Evolutionary conservation across 208 protist species (phyloP).

Genomic region (Acanthamoeba divionensis): DNA sequence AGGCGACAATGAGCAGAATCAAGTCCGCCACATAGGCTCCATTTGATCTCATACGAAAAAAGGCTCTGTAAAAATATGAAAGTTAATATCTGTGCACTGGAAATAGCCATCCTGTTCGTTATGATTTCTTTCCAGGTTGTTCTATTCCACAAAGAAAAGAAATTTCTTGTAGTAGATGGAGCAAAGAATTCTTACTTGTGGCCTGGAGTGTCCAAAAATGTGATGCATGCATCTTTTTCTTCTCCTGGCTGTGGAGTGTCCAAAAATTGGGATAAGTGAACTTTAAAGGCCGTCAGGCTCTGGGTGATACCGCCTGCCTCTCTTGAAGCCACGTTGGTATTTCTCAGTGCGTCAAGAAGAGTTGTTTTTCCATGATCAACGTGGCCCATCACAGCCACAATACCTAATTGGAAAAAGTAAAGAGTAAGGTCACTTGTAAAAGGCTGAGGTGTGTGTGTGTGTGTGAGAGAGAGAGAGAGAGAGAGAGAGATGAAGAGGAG

Average conservation of each 20-base stretch:
- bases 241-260: background rate
- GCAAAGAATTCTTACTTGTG: constrained; percentile 77
- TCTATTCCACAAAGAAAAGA: too few relatives aligned
- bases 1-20: constrained; percentile 93
- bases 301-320: constrained; percentile 98
- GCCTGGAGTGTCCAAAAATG: constrained; percentile 97
- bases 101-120: too few relatives aligned
- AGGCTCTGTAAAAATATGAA: constrained; percentile 83
- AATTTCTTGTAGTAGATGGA: background rate
- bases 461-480: background rate
- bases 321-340: constrained; percentile 87
- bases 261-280: background rate
- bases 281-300: constrained; percentile 89
- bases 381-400: constrained; percentile 91
- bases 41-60: constrained; percentile 89
- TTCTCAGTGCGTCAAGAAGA: constrained; percentile 92
- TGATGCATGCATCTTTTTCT: constrained; percentile 73
- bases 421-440: background rate
- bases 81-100: background rate
- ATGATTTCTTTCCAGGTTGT: too few relatives aligned
- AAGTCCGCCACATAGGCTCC: constrained; percentile 94
- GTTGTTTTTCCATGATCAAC: constrained; percentile 98
- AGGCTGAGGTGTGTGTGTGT: background rate
- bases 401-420: background rate
- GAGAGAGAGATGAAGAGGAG: background rate